A percentile compares a stretch with the other conserved stretches of the same genome.
Evolutionary conservation across 2,329 filamentous ascomycete species (phyloP).

Genomic region (Stemphylium beticola): DNA sequence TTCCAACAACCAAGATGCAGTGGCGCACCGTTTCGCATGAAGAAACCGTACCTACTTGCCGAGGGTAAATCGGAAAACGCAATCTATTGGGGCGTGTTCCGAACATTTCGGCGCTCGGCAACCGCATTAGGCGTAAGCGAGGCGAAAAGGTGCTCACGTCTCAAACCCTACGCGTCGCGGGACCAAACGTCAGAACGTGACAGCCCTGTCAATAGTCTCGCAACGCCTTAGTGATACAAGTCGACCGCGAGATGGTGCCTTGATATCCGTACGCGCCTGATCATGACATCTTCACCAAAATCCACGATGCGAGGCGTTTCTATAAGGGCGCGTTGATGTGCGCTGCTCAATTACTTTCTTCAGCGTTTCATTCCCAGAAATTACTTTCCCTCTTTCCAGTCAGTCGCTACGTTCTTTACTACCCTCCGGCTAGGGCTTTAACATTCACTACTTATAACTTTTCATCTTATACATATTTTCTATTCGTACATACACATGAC

Average conservation of each 20-base stretch:
- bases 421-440: slow-evolving; percentile 17
- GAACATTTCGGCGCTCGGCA: slow-evolving; percentile 4
- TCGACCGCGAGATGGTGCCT: slow-evolving; percentile 17
- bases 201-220: slow-evolving; percentile 18
- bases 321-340: slow-evolving; percentile 9
- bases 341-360: neutral
- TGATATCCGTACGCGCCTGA: slow-evolving; percentile 14
- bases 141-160: slow-evolving; percentile 1
- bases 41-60: slow-evolving; percentile 3
- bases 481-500: neutral
- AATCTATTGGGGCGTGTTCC: neutral
- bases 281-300: neutral
- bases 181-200: slow-evolving; percentile 10
- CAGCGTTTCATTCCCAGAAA: slow-evolving; percentile 5
- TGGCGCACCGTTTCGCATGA: slow-evolving; percentile 7
- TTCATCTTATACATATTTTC: neutral
- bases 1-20: slow-evolving; percentile 7
- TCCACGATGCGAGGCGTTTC: neutral
- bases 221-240: slow-evolving; percentile 14
- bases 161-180: slow-evolving; percentile 19
- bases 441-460: slow-evolving; percentile 5
- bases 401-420: slow-evolving; percentile 3
- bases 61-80: neutral
- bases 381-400: slow-evolving; percentile 5
- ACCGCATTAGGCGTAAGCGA: slow-evolving; percentile 2